Base-by-base conservation (phyloP, 257 asterid genomes). In the Solanum pinnatisectum region DNA sequence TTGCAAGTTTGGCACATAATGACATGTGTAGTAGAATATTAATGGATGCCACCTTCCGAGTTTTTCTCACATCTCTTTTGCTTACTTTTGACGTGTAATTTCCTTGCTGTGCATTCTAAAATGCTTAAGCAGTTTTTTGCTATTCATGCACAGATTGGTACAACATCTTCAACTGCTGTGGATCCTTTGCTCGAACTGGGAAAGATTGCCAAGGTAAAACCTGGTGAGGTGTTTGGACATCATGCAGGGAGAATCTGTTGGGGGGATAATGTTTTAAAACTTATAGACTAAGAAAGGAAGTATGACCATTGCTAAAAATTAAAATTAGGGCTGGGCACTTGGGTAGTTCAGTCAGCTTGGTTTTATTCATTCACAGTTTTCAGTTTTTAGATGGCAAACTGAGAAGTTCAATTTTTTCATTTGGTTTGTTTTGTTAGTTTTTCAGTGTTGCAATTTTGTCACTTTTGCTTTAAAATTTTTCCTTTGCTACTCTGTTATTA, bases 81-180 rank as follows among this genome's bases (percentile, higher is more conserved):
- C 86, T 82, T 49, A 33, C 39, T 52, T 82, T 82, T 82, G 44
- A 20, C 44, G 18, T 49, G 71, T 49, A 52, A 46, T 82, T 82
- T 82, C 44, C 86, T 82, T 82, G 20, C 44, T 49, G 71, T 32
- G 71, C 71, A 20, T 52, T 82, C 44, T 82, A 32, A 82, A 49
- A 30, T 82, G 71, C 71, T 82, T 32, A 82, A 82, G 86, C 44
- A 49, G 40, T 68, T 27, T 85, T 88, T 89, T 84, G 83, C 82
- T 87, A 18, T 37, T 83, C 89, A 72, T 67, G 52, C 90, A 87
- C 92, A 97, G 99, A 96, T 96, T 81, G 99, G 99, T 71, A 95
- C 96, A 40, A 97, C 98, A 82, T 97, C 99, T 37, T 97, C 99
- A 86, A 92, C 98, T 27, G 98, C 98, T 86, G 98, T 97, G 89